Percentiles rank a stretch among this genome's conserved stretches.
Evolutionary conservation across 1,139 yeast species (phyloP).

Genomic region (Spencermartinsiella ligniputridi): DNA sequence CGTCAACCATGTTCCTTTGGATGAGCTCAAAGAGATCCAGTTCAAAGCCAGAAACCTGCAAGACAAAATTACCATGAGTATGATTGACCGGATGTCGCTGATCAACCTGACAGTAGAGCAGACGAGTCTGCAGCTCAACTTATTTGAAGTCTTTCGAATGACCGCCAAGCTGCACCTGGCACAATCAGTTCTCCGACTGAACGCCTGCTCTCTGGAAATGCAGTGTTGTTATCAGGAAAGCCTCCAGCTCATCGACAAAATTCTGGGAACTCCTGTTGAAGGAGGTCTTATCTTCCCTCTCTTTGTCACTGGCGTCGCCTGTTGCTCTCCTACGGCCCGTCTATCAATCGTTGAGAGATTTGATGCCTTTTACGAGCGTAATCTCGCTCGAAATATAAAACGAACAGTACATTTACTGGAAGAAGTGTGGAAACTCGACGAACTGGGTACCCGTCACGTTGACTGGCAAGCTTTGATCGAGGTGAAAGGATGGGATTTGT

Average conservation of each 20-base stretch:
- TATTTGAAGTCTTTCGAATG: slow-evolving; percentile 68
- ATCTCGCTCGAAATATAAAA: slow-evolving; percentile 63
- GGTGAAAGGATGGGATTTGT: slow-evolving; percentile 70
- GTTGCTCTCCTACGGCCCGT: slow-evolving; percentile 45
- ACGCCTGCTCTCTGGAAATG: slow-evolving; percentile 61
- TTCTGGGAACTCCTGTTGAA: slow-evolving; percentile 64
- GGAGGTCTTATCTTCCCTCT: slow-evolving; percentile 71
- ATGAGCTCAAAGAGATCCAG: slow-evolving; percentile 33
- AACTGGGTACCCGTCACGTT: slow-evolving; percentile 43
- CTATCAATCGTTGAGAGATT: slow-evolving; percentile 49
- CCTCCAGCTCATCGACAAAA: slow-evolving; percentile 53
- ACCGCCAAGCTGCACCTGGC: slow-evolving; percentile 65
- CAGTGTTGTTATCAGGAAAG: slow-evolving; percentile 56
- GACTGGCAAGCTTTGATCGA: slow-evolving; percentile 70
- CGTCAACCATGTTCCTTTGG: slow-evolving; percentile 4
- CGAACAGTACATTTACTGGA: slow-evolving; percentile 58
- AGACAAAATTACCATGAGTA: slow-evolving; percentile 44
- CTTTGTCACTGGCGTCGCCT: slow-evolving; percentile 71
- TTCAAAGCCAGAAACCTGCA: slow-evolving; percentile 46
- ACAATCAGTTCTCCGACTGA: slow-evolving; percentile 57
- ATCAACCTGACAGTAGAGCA: slow-evolving; percentile 47
- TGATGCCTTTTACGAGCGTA: slow-evolving; percentile 52
- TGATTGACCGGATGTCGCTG: slow-evolving; percentile 53
- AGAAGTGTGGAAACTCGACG: slow-evolving; percentile 51
- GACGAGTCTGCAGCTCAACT: slow-evolving; percentile 59